Evolutionary conservation across 345 rosid species (phyloP).

Genomic region (Euphorbia peplus): DNA sequence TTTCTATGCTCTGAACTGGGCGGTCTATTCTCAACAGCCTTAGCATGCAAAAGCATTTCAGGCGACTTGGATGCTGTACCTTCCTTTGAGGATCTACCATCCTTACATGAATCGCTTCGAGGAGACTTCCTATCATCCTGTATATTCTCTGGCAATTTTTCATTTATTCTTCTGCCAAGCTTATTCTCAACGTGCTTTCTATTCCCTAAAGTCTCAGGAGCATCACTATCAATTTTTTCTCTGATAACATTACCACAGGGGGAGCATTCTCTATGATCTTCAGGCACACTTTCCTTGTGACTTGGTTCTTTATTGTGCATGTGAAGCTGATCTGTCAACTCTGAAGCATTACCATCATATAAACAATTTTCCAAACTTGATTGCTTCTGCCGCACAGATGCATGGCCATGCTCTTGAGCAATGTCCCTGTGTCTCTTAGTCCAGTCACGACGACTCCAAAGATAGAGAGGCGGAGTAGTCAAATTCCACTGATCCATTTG

Average conservation of each 20-base stretch:
- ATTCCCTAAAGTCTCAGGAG: conserved; percentile 22
- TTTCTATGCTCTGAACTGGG: neutral
- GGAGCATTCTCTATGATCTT: conserved; percentile 15
- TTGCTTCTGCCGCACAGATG: conserved; percentile 25
- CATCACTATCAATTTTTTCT: conserved; percentile 25
- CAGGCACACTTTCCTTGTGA: neutral
- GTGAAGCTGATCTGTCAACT: conserved; percentile 17
- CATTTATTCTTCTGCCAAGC: conserved; percentile 25
- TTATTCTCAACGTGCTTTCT: conserved; percentile 24
- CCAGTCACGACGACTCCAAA: conserved; percentile 84
- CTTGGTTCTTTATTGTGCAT: conserved; percentile 28
- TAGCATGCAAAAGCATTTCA: neutral
- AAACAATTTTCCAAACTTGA: conserved; percentile 18
- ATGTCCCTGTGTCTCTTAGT: conserved; percentile 48
- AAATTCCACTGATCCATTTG: conserved; percentile 76
- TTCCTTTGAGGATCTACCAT: neutral
- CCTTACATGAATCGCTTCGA: conserved; percentile 20
- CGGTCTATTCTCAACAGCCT: neutral
- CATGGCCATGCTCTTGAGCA: conserved; percentile 58
- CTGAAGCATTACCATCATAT: conserved; percentile 13
- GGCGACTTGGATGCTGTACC: neutral
- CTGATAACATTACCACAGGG: conserved; percentile 15
- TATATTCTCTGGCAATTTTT: conserved; percentile 27
- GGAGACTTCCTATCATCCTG: conserved; percentile 31
- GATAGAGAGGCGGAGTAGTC: conserved; percentile 66